phyloP scores from a whole-genome alignment of 2,329 filamentous ascomycete species.

The Xylaria digitata region DNA sequence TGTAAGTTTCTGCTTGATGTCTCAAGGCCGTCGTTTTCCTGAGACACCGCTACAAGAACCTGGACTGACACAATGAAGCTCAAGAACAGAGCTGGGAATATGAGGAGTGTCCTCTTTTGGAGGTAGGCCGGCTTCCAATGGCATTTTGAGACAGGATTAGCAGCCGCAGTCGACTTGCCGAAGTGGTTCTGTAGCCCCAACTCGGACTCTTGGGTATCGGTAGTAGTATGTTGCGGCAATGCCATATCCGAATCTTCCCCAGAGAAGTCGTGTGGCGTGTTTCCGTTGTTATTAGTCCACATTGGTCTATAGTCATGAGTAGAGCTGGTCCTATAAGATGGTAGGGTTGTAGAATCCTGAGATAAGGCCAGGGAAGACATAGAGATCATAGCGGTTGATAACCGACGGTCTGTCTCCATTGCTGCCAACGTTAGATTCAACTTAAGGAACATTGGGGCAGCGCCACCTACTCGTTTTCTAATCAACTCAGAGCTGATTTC shows the following conservation, averaged over 20 bases:
- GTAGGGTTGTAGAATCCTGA: not conserved
- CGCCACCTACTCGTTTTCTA: too few species aligned
- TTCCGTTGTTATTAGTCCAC: not conserved
- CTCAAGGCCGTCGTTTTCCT: too few species aligned
- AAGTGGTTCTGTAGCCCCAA: not conserved
- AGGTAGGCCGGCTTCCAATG: too few species aligned
- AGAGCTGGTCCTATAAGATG: not conserved
- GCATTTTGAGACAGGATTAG: not conserved
- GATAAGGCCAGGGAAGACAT: not conserved
- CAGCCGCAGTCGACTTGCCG: not conserved
- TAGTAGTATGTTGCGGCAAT: not conserved
- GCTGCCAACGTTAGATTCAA: too few species aligned
- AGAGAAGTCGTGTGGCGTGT: not conserved
- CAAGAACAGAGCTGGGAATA: too few species aligned
- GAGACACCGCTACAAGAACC: too few species aligned
- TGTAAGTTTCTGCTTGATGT: too few species aligned
- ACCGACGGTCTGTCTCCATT: too few species aligned
- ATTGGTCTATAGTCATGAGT: not conserved
- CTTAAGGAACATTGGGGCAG: too few species aligned
- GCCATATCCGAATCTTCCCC: not conserved
- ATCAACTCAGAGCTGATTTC: too few species aligned
- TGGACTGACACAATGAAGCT: too few species aligned
- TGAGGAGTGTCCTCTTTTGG: too few species aligned
- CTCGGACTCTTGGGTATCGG: not conserved
- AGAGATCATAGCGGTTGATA: not conserved